A percentile compares a stretch with the other conserved stretches of the same genome.
phyloP scores from a whole-genome alignment of 768 basidiomycete species.

The Cystofilobasidium capitatum region DNA sequence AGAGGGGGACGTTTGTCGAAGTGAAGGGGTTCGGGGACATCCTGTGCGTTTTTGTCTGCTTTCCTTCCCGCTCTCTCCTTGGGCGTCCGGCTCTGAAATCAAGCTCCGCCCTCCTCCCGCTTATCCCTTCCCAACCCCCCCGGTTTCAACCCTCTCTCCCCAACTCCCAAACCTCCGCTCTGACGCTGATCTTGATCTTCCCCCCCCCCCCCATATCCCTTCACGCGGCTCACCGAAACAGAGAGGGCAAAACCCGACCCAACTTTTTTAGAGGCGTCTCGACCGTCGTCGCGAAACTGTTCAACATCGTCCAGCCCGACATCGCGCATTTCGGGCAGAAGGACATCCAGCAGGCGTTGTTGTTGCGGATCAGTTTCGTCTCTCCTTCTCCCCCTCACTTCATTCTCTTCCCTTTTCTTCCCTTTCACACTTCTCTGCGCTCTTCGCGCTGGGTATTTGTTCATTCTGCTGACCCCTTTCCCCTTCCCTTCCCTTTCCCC shows the following conservation, averaged over 20 bases:
- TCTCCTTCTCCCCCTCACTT: background rate
- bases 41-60: conserved; percentile 68
- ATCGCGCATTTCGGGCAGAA: conserved; percentile 95
- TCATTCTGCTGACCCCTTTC: background rate
- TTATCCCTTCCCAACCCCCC: background rate
- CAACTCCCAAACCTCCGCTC: too few species aligned
- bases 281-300: conserved; percentile 87
- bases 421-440: background rate
- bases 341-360: conserved; percentile 89
- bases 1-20: conserved; percentile 83
- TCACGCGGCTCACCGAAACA: too few species aligned
- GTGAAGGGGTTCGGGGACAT: conserved; percentile 82
- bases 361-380: conserved; percentile 48
- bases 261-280: conserved; percentile 87
- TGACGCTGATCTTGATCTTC: background rate
- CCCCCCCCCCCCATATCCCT: too few species aligned
- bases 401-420: too few species aligned
- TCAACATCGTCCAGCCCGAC: conserved; percentile 86
- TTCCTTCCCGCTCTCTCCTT: background rate
- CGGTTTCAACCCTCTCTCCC: background rate
- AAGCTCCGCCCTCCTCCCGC: background rate
- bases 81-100: background rate
- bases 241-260: conserved; percentile 22
- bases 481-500: too few species aligned
- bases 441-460: background rate